Base-by-base conservation (phyloP, 768 basidiomycete species). In the Pholiota molesta region DNA sequence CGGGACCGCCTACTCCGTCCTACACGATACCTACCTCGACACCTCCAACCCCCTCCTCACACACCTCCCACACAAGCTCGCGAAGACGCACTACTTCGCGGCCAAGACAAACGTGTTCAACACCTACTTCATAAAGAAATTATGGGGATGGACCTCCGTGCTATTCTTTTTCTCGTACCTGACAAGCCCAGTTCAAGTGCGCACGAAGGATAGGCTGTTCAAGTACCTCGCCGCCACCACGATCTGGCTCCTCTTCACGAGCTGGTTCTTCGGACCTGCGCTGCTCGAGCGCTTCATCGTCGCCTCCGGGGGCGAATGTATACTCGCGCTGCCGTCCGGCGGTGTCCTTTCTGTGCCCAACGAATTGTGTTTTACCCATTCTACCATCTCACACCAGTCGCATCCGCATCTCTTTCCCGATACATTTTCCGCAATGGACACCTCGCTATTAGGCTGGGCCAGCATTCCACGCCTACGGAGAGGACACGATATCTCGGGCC, bases 401-500 rank as follows among this genome's bases (percentile, higher is more conserved):
- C 89, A 94, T 66, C 87, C 92, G 1, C 64, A 74, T 14, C 77
- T 93, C 45, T 92, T 94, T 75, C 35, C 33, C 13, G 40, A 63
- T 5, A 68, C 76, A 21, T 66, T 83, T 55, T 49, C 47, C 2
- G 19, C 47, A 26, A 26, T 6, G 47, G 47, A 49, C 23, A 11
- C 11, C 23, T 33, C 39, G 23, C 23, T 80, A 1, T 72, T 52
- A 1, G 79, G 76, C 14, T 89, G 83, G 83, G 72, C 70, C 29
- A 76, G 75, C 0, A 68, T 73, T 2, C 92, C 95, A 9, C 78
- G 90, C 29, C 76, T 97, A 64, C 82, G 86, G 57, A 83, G 81
- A 44, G 97, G 97, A 0, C 95, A 97, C 72, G 97, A 99, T 68
- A 86, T 98, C 14, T 96, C 94, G 0, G 97, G 97, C 7, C 97